Evolutionary conservation across 768 basidiomycete species (phyloP), one percentile per base, ranked within the genome.

Genomic region (Lactarius quietus): DNA sequence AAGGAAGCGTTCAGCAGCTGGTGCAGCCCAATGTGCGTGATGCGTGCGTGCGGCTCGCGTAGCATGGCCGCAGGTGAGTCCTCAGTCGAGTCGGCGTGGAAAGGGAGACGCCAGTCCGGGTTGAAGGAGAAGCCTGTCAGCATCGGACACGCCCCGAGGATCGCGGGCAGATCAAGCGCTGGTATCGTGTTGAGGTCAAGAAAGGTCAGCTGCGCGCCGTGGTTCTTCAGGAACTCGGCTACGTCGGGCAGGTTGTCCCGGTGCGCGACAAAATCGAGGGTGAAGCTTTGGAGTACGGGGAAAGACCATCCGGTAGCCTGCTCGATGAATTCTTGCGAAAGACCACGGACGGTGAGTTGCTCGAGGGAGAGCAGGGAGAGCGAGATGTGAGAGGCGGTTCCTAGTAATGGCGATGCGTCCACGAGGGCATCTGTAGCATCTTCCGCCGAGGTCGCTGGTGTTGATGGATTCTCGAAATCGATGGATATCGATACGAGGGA

Each of bases 1-100:
- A 1, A 87, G 87, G 70, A 92, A 92, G 90, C 88, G 65, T 86
- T 81, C 59, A 80, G 74, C 12, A 90, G 80, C 10, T 88, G 87
- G 69, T 92, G 87, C 18, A 89, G 79, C 0, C 90, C 90, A 35
- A 92, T 83, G 43, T 83, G 81, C 0, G 73, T 79, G 66, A 92
- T 82, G 48, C 81, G 81, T 12, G 74, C 71, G 65, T 88, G 89
- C 3, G 88, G 86, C 12, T 76, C 77, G 61, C 79, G 77, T 73
- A 76, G 69, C 57, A 78, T 39, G 45, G 63, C 20, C 29, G 59
- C 15, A 14, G 54, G 28, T 15, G 14, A 45, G 15, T 35, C 45
- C 26, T 69, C 41, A 59, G 75, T 65, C 41, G 67, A 64, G n/a
- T 71, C 67, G 45, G 59, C 64, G 23, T 65, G 68, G 53, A 64